These are phyloP conservation scores for Picochlorum sp. DNA, from an alignment of 139 green algal genomes.

Conservation along the genomic window DNA sequence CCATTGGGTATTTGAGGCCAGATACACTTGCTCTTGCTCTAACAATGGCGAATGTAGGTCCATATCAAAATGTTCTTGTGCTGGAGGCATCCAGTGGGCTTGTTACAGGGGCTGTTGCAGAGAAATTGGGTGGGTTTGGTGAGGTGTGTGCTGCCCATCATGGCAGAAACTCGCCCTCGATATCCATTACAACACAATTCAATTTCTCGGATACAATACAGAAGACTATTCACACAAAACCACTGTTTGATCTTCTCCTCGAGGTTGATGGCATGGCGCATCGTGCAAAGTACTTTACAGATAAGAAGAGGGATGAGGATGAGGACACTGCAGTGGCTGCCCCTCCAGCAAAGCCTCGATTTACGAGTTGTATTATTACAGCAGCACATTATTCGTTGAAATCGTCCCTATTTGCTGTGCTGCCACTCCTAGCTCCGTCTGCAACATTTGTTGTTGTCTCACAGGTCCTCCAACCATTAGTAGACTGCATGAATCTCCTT, in stretches of 20 bases:
- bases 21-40: slow-evolving; percentile 69
- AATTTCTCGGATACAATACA: slow-evolving; percentile 37
- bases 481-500: slow-evolving; percentile 42
- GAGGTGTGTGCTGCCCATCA: slow-evolving; percentile 33
- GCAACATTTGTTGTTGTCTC: slow-evolving; percentile 60
- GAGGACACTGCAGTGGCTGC: background rate
- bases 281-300: background rate
- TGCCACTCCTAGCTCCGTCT: slow-evolving; percentile 64
- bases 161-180: slow-evolving; percentile 15
- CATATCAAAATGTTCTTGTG: slow-evolving; percentile 52
- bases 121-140: slow-evolving; percentile 65
- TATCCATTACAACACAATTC: slow-evolving; percentile 25
- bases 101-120: slow-evolving; percentile 55
- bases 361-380: slow-evolving; percentile 56
- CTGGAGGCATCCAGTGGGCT: slow-evolving; percentile 59
- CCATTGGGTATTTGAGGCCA: slow-evolving; percentile 51
- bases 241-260: slow-evolving; percentile 24
- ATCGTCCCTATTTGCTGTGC: slow-evolving; percentile 35
- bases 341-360: slow-evolving; percentile 22
- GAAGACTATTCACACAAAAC: slow-evolving; percentile 24
- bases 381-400: slow-evolving; percentile 33
- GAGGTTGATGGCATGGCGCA: background rate
- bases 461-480: slow-evolving; percentile 53
- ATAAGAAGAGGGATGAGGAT: no score
- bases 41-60: slow-evolving; percentile 61